Evolutionary conservation across 345 rosid species (phyloP), one percentile per base, ranked within the genome.

Genomic region (Cochlearia excelsa): DNA sequence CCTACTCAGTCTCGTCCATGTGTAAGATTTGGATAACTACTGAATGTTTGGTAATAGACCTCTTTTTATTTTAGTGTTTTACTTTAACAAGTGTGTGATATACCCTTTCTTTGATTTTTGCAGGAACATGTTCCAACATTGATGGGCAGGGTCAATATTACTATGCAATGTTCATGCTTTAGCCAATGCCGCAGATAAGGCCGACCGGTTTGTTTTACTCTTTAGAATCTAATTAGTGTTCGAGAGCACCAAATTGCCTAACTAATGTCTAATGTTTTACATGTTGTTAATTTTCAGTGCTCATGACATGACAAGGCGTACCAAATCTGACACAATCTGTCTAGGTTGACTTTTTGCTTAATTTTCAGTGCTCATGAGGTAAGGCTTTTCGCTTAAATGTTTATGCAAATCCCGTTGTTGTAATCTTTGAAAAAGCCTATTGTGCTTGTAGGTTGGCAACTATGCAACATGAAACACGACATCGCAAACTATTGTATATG

Each of bases 401-500:
- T 5, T 44, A 51, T 65, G 56, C 71, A 38, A 51, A 59, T 26
- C 30, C 40, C 35, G 57, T 51, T 61, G 31, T 45, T 1, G 31
- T 56, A 39, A 47, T 46, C 43, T 35, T 27, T 28, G 39, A 63
- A 27, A 65, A 38, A 7, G 30, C 11, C 30, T 56, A 39, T n/a
- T 62, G 34, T 50, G 38, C 54, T 62, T 74, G 71, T 76, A 94
- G 99, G 99, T 76, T 94, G 74, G 97, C 99, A n/a, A 90, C 96
- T 39, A 94, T 90, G 72, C 99, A 94, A 51, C 99, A 94, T 71
- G 99, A 16, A 16, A 16, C 23, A 16, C 23, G 23, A 16, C 23
- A 94, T 60, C 85, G 99, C 27, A 94, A 90, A 65, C 77, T 94
- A 71, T 70, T 94, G 10, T 94, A 94, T 75, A 90, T 94, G 97